Percentiles rank a stretch among this genome's conserved stretches.
These are phyloP conservation scores for Limonium bicolor DNA, from an alignment of 148 eudicot species.

Conservation along the genomic window DNA sequence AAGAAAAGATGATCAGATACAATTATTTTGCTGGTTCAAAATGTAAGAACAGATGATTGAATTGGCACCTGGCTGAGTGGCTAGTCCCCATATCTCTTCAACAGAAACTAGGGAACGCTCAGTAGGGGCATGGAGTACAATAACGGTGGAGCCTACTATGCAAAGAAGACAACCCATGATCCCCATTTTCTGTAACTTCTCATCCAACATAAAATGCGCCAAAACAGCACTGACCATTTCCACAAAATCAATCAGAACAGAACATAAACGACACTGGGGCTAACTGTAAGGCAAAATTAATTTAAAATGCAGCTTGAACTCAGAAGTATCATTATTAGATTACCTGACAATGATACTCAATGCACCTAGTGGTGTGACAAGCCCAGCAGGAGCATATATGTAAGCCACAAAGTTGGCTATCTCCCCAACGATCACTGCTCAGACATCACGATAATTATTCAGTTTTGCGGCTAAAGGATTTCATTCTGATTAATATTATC, in stretches of 20 bases:
- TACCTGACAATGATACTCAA: slow-evolving; percentile 3
- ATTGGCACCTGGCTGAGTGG: slow-evolving; percentile 41
- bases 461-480: no score
- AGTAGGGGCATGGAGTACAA: slow-evolving; percentile 47
- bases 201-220: slow-evolving; percentile 48
- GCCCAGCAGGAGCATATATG: neutral
- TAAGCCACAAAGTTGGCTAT: neutral
- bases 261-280: no score
- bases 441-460: no score
- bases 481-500: no score
- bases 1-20: neutral
- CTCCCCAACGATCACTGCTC: slow-evolving; percentile 1
- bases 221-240: slow-evolving; percentile 35
- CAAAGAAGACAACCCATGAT: slow-evolving; percentile 46
- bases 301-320: no score
- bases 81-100: slow-evolving; percentile 40
- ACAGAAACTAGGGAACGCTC: slow-evolving; percentile 33
- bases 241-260: neutral
- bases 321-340: no score
- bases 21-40: no score
- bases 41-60: neutral
- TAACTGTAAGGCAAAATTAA: no score
- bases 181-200: slow-evolving; percentile 41
- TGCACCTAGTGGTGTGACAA: slow-evolving; percentile 4
- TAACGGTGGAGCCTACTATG: slow-evolving; percentile 42